Base-by-base conservation (phyloP, 1,139 yeast species). In the Magnusiomyces fungicola region DNA sequence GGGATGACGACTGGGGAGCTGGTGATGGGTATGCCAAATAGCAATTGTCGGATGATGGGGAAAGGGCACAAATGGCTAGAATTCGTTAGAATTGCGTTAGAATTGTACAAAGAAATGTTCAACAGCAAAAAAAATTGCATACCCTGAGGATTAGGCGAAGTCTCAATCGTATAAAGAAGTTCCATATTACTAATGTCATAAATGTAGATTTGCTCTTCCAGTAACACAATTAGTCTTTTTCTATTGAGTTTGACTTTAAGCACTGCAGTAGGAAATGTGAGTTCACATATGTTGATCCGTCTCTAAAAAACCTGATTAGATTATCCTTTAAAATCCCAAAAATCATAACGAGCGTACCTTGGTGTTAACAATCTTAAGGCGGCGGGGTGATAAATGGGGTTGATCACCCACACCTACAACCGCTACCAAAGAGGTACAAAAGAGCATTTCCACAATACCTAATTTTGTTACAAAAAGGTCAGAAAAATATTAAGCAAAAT, bases 21-120 rank as follows among this genome's bases (percentile, higher is more conserved):
- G 96, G 95, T 0, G 95, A 86, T 0, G 97, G 97, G 61, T 90
- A 90, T 0, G 95, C 96, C 57, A 90, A 69, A 55, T 73, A 83
- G 58, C 83, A 79, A 58, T 78, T 74, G 3, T 79, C 81, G 9
- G 74, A 70, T 1, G 79, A 75, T n/a, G 86, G 78, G 0, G 95
- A 81, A 42, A 86, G 66, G 0, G 90, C 80, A 56, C 81, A 75
- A 9, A 80, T 65, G 12, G 72, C 74, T 12, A 49, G 50, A 22
- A 5, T 14, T n/a, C n/a, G n/a, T 6, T 3, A 32, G n/a, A 9
- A 32, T n/a, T 9, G 36, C 18, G 36, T 27, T 27, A 27, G 14
- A 27, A 27, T 27, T 9, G n/a, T 19, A 36, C 14, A 36, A n/a
- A 19, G n/a, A 37, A 5, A 37, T n/a, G n/a, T n/a, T n/a, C n/a